phyloP scores from a whole-genome alignment of 2,329 filamentous ascomycete genomes.

The Beauveria asiatica region DNA sequence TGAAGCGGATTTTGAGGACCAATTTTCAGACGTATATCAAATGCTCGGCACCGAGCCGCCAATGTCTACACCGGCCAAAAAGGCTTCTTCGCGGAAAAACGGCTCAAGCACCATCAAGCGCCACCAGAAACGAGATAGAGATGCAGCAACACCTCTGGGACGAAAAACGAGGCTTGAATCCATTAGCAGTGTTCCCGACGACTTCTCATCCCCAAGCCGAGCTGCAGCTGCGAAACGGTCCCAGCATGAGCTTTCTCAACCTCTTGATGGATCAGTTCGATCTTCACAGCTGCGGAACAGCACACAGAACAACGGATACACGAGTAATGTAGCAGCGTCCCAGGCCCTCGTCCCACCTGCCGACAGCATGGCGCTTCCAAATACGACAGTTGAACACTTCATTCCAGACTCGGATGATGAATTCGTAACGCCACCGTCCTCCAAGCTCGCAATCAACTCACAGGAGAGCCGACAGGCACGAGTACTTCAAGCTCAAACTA shows the following conservation, averaged over 20 bases:
- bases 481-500: neutral
- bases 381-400: slow-evolving; percentile 23
- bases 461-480: neutral
- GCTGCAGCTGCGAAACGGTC: neutral
- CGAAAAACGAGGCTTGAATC: neutral
- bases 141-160: neutral
- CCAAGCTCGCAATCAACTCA: slow-evolving; percentile 22
- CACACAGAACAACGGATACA: neutral
- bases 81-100: neutral
- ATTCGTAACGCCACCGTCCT: slow-evolving; percentile 33
- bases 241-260: neutral
- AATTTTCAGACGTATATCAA: slow-evolving; percentile 48
- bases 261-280: slow-evolving; percentile 14
- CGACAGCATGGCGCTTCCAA: neutral
- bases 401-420: slow-evolving; percentile 53
- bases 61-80: slow-evolving; percentile 24
- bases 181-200: neutral
- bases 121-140: slow-evolving; percentile 5
- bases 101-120: neutral
- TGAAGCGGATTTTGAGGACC: slow-evolving; percentile 30
- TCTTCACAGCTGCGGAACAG: neutral
- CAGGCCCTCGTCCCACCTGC: neutral
- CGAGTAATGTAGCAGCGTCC: too few species aligned
- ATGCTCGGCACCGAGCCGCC: slow-evolving; percentile 33
- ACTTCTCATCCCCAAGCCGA: slow-evolving; percentile 8